Evolutionary conservation across 208 protist species (phyloP), one percentile per base, ranked within the genome.

Genomic region (Crithidia expoeki): DNA sequence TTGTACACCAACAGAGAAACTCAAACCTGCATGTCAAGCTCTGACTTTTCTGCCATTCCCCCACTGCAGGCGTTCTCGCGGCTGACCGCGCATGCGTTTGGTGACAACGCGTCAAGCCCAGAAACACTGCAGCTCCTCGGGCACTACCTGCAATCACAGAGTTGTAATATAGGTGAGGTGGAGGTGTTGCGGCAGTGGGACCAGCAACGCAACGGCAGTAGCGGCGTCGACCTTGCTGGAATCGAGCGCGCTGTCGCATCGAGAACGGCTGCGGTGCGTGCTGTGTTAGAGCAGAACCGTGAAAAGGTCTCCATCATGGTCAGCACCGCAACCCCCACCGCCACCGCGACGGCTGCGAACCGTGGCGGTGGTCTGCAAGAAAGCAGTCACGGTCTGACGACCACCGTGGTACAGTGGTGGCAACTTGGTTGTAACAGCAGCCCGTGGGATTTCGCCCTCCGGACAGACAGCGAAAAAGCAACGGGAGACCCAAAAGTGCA

Each of bases 341-440:
- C 49, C 3, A n/a, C 42, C n/a, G 34, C 23, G 16, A 25, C 16
- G 14, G 21, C 47, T 23, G 30, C 28, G 1, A 47, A 1, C 25
- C 30, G 47, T 25, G 30, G 11, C 28, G 38, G 40, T 0, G 25
- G 23, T 19, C 27, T 28, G 0, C 28, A 10, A 14, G 46, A 61
- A n/a, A 44, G 28, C 33, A 44, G 55, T 16, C 53, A 63, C 4
- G 51, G 46, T 7, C 34, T 25, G 2, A 55, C 28, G 12, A 53
- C 72, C 21, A 36, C 50, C n/a, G 23, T 77, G 7, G 64, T 71
- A 27, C 28, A 51, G 64, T 77, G 72, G 72, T 77, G 72, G 72
- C 57, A 49, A 14, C 58, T 77, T 32, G 61, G 47, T 28, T 2
- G 56, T 25, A 27, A 6, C 10, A 50, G 30, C 32, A 58, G 57